A percentile compares a stretch with the other conserved stretches of the same genome.
Evolutionary conservation across 2,329 filamentous ascomycete genomes (phyloP).

Genomic region (Epichloe sibirici): DNA sequence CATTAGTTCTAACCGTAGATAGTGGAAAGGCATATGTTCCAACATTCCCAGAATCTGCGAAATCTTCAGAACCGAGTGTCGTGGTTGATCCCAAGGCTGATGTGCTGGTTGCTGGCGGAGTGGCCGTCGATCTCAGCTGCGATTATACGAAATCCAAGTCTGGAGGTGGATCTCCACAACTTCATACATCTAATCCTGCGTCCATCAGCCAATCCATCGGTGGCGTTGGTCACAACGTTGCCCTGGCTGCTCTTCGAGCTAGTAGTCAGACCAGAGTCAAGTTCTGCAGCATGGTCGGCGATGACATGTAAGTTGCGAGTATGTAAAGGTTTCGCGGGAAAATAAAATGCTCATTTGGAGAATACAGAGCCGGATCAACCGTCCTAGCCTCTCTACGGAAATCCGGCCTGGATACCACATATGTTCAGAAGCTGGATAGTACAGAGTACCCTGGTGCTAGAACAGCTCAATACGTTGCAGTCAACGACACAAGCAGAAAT

Average conservation of each 20-base stretch:
- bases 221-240: conserved; percentile 86
- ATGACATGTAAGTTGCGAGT: conserved; percentile 49
- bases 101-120: conserved; percentile 79
- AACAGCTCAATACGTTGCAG: conserved; percentile 82
- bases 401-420: conserved; percentile 50
- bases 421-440: conserved; percentile 45
- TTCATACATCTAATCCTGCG: conserved; percentile 79
- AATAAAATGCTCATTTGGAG: not conserved
- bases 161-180: conserved; percentile 29
- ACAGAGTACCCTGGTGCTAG: conserved; percentile 40
- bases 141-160: conserved; percentile 41
- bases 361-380: conserved; percentile 53
- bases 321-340: not conserved
- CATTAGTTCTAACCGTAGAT: conserved; percentile 24
- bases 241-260: conserved; percentile 63
- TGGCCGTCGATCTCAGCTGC: conserved; percentile 80
- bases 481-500: conserved; percentile 75
- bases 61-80: conserved; percentile 3
- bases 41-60: not conserved
- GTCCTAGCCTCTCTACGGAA: conserved; percentile 54
- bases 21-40: conserved; percentile 14
- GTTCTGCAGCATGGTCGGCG: conserved; percentile 69
- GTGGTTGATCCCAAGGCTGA: conserved; percentile 32
- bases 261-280: conserved; percentile 49
- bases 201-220: conserved; percentile 72